Evolutionary conservation across 2,329 filamentous ascomycete genomes (phyloP).

Genomic region (Fusarium sp.): DNA sequence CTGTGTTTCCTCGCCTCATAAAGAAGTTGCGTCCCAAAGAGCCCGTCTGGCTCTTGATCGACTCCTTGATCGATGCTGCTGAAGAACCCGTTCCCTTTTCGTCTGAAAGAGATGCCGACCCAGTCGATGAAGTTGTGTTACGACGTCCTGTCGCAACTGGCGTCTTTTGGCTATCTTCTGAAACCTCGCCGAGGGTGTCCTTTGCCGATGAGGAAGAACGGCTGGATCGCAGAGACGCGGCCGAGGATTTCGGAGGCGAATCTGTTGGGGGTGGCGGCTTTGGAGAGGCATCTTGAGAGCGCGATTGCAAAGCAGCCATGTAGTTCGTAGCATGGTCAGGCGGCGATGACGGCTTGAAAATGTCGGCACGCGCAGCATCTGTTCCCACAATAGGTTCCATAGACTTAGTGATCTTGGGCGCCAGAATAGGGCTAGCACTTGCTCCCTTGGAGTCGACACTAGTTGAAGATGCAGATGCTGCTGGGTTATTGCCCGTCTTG

Average conservation of each 20-base stretch:
- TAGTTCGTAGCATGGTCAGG: conserved; percentile 71
- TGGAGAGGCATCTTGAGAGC: conserved; percentile 68
- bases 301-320: conserved; percentile 76
- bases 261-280: conserved; percentile 51
- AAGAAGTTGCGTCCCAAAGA: conserved; percentile 57
- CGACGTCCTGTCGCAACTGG: conserved; percentile 48
- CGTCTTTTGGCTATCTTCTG: conserved; percentile 46
- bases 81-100: conserved; percentile 48
- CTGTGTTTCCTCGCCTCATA: conserved; percentile 53
- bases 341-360: conserved; percentile 68
- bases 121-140: conserved; percentile 54
- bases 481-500: conserved; percentile 50
- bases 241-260: conserved; percentile 51
- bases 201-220: conserved; percentile 62
- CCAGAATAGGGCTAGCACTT: conserved; percentile 50
- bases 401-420: conserved; percentile 55
- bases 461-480: conserved; percentile 59
- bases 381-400: conserved; percentile 75
- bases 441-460: conserved; percentile 61
- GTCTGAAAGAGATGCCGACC: conserved; percentile 45
- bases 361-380: conserved; percentile 75
- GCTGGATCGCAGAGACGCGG: conserved; percentile 56
- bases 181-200: conserved; percentile 56
- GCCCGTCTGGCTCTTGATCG: conserved; percentile 56
- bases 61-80: conserved; percentile 50